Evolutionary conservation across 495 filamentous ascomycete species (phyloP).

Genomic region (Antarctomyces pellizariae): DNA sequence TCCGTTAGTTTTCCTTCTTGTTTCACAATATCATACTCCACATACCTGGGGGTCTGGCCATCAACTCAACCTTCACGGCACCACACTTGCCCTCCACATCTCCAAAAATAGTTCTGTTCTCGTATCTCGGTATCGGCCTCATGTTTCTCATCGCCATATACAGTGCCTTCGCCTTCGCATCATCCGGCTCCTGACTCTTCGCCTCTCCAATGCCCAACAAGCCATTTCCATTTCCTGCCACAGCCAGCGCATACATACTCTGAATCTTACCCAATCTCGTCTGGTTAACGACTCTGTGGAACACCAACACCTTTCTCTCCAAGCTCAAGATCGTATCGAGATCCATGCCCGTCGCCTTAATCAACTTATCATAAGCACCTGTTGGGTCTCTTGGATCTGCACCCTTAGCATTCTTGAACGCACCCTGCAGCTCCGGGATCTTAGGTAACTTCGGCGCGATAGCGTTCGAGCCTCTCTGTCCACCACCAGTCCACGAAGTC

Average conservation of each 20-base stretch:
- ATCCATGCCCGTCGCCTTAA: constrained; percentile 44
- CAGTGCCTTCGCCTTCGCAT: constrained; percentile 40
- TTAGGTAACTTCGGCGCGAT: constrained; percentile 3
- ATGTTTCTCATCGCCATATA: constrained; percentile 66
- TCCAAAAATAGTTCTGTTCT: constrained; percentile 76
- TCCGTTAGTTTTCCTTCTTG: constrained; percentile 5
- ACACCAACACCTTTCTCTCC: constrained; percentile 39
- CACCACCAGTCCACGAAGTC: not conserved
- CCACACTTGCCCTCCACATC: constrained; percentile 66
- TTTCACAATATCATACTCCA: constrained; percentile 5
- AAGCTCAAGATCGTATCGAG: constrained; percentile 28
- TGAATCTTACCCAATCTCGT: constrained; percentile 85
- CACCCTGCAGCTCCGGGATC: constrained; percentile 6
- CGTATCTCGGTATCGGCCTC: constrained; percentile 70
- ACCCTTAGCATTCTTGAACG: constrained; percentile 16
- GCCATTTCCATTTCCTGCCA: constrained; percentile 71
- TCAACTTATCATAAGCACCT: constrained; percentile 25
- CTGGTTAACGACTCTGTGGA: constrained; percentile 63
- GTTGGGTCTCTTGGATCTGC: constrained; percentile 21
- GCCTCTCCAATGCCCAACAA: constrained; percentile 73
- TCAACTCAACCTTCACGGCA: constrained; percentile 57
- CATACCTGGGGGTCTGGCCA: constrained; percentile 69
- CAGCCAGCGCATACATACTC: constrained; percentile 39
- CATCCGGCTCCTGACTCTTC: constrained; percentile 48
- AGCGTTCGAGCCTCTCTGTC: not conserved